Percentiles rank a stretch among this genome's conserved stretches.
Conservation (phyloP, 2,329 filamentous ascomycete species). For the Tolypocladium tropicale region DNA sequence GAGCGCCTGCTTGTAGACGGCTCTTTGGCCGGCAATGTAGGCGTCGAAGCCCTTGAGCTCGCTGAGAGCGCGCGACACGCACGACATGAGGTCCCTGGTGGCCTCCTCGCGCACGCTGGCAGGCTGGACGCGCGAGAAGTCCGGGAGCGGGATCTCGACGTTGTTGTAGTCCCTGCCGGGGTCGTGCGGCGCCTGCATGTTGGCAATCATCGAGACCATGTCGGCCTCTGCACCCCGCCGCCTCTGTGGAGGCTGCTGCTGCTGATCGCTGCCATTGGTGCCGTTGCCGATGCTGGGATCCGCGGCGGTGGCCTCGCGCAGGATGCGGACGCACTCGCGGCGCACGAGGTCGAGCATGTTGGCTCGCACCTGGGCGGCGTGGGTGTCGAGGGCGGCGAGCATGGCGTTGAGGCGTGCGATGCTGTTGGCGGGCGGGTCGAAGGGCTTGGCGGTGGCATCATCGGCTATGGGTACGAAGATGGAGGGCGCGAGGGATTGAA, state of each 20-base stretch:
- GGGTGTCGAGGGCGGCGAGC: constrained; percentile 13
- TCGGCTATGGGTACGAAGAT: constrained; percentile 24
- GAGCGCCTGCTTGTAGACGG: constrained; percentile 11
- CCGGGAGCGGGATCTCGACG: constrained; percentile 7
- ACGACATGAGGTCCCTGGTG: constrained; percentile 10
- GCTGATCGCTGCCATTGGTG: background rate
- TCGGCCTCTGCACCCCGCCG: background rate
- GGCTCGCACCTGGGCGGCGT: constrained; percentile 15
- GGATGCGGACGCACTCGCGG: constrained; percentile 22
- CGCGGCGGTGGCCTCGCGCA: constrained; percentile 9
- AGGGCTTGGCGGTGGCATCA: constrained; percentile 10
- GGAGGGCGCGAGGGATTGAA: constrained; percentile 14
- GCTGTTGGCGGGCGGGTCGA: constrained; percentile 5
- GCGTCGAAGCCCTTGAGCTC: constrained; percentile 14
- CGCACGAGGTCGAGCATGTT: constrained; percentile 19
- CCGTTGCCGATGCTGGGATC: constrained; percentile 1
- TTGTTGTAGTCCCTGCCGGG: constrained; percentile 4
- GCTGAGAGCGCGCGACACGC: constrained; percentile 8
- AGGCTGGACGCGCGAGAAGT: constrained; percentile 6
- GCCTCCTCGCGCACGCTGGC: constrained; percentile 12
- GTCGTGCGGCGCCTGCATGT: constrained; percentile 14
- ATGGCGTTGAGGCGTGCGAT: constrained; percentile 9
- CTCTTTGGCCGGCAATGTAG: constrained; percentile 7
- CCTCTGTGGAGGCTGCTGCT: background rate
- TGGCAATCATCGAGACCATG: constrained; percentile 16